Evolutionary conservation across 495 filamentous ascomycete species (phyloP), one percentile per base, ranked within the genome.

Genomic region (Neurospora sublineolata): DNA sequence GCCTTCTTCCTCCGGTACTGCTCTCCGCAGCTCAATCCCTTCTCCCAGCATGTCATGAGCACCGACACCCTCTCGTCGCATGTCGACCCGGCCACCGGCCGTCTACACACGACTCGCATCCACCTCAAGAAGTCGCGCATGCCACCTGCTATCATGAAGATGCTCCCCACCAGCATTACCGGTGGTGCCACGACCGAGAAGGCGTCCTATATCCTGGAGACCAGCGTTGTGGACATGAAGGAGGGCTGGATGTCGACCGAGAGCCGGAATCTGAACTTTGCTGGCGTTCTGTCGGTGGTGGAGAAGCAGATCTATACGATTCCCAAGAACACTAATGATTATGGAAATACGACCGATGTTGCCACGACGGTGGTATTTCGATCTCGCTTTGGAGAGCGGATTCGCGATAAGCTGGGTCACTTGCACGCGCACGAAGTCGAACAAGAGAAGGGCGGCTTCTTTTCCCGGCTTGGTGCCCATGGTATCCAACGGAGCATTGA

Each of bases 1-100:
- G 95, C 95, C 82, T 99, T 97, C 87, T 98, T 97, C 86, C 92
- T 99, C 69, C 94, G 95, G 44, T 99, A 99, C 81, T 96, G 95
- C 74, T 84, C 83, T 23, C 83, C 84, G 33, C 81, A 84, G 70
- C 79, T 86, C 18, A 99, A 99, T 80, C 95, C 95, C 12, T 97
- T 97, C 82, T 91, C 92, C 72, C 92, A 87, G 75, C 95, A 99
- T 86, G 95, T 99, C 72, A 88, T 97, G 73, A 96, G 92, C 44
- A 97, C 94, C 80, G 95, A 99, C 84, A 95, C 95, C 77, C 94
- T 99, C 80, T 89, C 91, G 40, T 92, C 92, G 64, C 86, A 89
- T 77, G 87, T 97, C 82, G 94, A 98, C 78, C 88, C 91, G 3
- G 77, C 75, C 20, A 94, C 92, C 1, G 89, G 93, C 67, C 91